Base-by-base conservation (phyloP, 78 protist genomes). In the Dictyostelium brefeldianum region DNA sequence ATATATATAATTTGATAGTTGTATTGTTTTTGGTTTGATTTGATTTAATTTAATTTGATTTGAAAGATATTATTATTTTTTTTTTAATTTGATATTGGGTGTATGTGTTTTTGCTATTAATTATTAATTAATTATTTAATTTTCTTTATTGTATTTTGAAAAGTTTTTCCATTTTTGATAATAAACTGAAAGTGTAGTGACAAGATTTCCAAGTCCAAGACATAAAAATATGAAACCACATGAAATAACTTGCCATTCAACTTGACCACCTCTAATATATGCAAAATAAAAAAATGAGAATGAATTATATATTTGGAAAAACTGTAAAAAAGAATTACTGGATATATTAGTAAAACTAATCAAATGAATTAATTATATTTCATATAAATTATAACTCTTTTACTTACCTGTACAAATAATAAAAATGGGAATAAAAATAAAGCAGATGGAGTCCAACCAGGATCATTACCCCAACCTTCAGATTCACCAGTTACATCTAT, bases 401-500 rank as follows among this genome's bases (percentile, higher is more conserved):
- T n/a, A n/a, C 51, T 43, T 71, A 71, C 78, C 48, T 84, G 91
- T 74, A 84, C 91, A 84, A 84, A 84, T 74, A 57, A 50, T 31
- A 84, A 47, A 70, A 84, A 84, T 57, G 91, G 91, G 0, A 84
- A 59, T 47, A 84, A 46, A 47, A 84, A 84, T 9, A 84, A 47
- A 53, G 91, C 91, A 74, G 54, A 71, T 25, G 91, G 91, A 29
- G 91, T 74, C 91, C 91, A 84, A 51, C 91, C 91, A 1, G 81
- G 91, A 74, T 74, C 91, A 59, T 65, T 36, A 8, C 57, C 67
- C 77, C 67, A 50, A 81, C 82, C 75, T 64, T 67, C 95, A 70
- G 80, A 74, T 54, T 91, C 95, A 70, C 95, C 90, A 50, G 95
- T 84, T n/a, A 92, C 96, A 51, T 93, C 96, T 31, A 93, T 93